Evolutionary conservation across 106 monocot genomes (phyloP), one percentile per base, ranked within the genome.

Genomic region (Gastrodia elata): DNA sequence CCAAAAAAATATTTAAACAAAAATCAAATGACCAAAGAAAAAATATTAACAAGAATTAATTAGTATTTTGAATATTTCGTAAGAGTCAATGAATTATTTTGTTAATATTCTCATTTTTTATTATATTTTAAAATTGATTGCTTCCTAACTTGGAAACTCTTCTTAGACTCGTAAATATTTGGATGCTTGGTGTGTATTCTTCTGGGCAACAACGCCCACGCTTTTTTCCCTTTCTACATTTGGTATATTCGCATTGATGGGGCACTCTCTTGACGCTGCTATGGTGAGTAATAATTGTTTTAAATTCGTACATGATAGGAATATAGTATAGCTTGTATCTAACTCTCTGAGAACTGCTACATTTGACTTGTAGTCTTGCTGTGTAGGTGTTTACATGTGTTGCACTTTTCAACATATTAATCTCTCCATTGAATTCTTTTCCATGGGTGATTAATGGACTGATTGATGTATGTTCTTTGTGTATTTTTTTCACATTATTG

Each of bases 131-230:
- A 8, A n/a, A 46, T 71, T 38, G 10, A 32, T 35, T 58, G 22
- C 24, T 32, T 78, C 8, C n/a, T 22, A 39, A 41, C 25, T 59
- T 64, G 1, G 26, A 14, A 30, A 43, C 39, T 61, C 13, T 73
- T 73, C 40, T 18, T 56, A 98, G 97, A 93, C 90, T 75, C 76
- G 93, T 22, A 98, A 98, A 80, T 98, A 98, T 83, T 77, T 98
- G 82, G 97, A 98, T 80, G 97, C 97, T 14, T 98, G 93, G 93
- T 98, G 97, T 82, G 97, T 98, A 36, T 98, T 93, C 73, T 98
- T 98, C 71, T 98, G 97, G 97, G 97, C 97, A 70, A 98, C 93
- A 33, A 98, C 97, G 55, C 97, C 97, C 32, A 91, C 88, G 22
- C 82, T 98, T n/a, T 98, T 98, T 72, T 93, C 93, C 72, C 77